Base-by-base conservation (phyloP, 2,329 filamentous ascomycete species). In the Colletotrichum eremochloae region DNA sequence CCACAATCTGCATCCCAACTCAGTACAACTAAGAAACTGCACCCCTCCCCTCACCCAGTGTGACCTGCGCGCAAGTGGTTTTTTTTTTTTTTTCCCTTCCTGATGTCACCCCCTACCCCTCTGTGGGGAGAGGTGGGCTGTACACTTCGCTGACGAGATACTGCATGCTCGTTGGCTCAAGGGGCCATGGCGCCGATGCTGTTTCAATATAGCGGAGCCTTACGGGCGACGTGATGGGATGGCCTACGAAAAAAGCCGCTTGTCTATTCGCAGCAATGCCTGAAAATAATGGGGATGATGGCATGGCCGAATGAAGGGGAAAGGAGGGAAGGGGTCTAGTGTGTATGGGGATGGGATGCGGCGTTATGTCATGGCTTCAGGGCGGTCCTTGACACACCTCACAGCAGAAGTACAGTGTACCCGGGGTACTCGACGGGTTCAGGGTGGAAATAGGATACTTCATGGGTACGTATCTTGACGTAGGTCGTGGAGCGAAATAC, bases 201-300 rank as follows among this genome's bases (percentile, higher is more conserved):
- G 70, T 72, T 72, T 72, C 70, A 72, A 72, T 70, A 48, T 40
- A 72, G 70, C 70, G 70, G 70, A 70, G 70, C 42, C 69, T 61
- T 44, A 55, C 46, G 48, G 38, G 36, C 60, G 52, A 20, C 31
- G 58, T 68, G 65, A 72, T 60, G 65, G 69, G 65, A 64, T 68
- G 69, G 52, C 61, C 44, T 31, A 33, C 44, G n/a, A 50, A 62
- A 8, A 61, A 61, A 5, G 46, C 18, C 24, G 42, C 50, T 42
- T 56, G 67, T 38, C 66, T 42, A 65, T 70, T 72, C 66, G 70
- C 61, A 29, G 66, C 31, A 36, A 31, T 42, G 61, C 42, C 46
- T 60, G 48, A 20, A 56, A 69, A 69, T 61, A 56, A 52, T 70
- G 66, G 70, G 40, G 60, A 65, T 72, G 66, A 72, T 72, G 70